Evolutionary conservation across 805 yeast species (phyloP).

Genomic region (Kazachstania bromeliacearum): DNA sequence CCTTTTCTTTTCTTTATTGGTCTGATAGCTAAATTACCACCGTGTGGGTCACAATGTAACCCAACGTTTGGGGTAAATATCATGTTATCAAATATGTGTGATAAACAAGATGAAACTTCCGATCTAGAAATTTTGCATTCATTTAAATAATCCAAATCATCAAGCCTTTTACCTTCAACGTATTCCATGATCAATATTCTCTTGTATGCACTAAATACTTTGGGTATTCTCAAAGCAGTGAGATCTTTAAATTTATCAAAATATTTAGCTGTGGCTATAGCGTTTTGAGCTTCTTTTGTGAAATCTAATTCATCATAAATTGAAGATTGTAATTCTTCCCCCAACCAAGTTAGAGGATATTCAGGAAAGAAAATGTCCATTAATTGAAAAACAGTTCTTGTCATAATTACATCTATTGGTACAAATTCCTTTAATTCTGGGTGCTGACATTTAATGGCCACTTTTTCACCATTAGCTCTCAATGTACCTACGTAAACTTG

Average conservation of each 20-base stretch:
- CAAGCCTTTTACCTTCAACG: constrained; percentile 73
- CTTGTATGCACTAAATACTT: constrained; percentile 52
- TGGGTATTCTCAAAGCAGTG: constrained; percentile 78
- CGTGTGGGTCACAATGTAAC: constrained; percentile 97
- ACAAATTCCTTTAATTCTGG: constrained; percentile 81
- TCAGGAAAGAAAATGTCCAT: constrained; percentile 82
- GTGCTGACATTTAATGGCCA: constrained; percentile 93
- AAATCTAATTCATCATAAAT: constrained; percentile 90
- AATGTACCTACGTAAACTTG: constrained; percentile 82
- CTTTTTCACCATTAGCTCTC: constrained; percentile 50
- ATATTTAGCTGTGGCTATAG: constrained; percentile 56
- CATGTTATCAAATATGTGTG: constrained; percentile 91
- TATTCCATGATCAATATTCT: constrained; percentile 84
- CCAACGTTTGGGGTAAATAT: constrained; percentile 88
- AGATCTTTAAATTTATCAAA: constrained; percentile 43
- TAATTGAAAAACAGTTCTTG: constrained; percentile 62
- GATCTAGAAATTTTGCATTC: constrained; percentile 57
- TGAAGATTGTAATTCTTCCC: constrained; percentile 81
- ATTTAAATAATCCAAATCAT: constrained; percentile 58
- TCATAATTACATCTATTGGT: constrained; percentile 77
- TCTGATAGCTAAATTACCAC: constrained; percentile 87
- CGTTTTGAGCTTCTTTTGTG: constrained; percentile 75
- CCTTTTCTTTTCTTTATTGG: constrained; percentile 9
- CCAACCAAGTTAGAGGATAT: constrained; percentile 90
- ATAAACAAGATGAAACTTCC: constrained; percentile 73